These are phyloP conservation scores for Corchorus olitorius DNA, from an alignment of 345 rosid species.

Conservation along the genomic window DNA sequence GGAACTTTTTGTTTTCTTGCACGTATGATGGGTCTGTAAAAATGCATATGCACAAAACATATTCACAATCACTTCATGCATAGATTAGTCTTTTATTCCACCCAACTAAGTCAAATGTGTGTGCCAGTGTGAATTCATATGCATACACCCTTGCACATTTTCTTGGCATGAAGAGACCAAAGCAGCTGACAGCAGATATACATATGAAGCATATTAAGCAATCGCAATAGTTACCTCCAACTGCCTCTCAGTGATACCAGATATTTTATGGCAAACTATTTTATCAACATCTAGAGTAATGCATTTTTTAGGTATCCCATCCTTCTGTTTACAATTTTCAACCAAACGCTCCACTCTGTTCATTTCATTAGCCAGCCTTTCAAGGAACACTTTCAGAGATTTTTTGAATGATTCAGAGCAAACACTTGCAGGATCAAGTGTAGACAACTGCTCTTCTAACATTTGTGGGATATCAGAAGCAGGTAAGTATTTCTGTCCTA, in stretches of 20 bases:
- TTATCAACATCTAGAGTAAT: too few relatives aligned
- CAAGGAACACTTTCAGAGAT: conserved; percentile 54
- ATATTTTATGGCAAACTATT: conserved; percentile 50
- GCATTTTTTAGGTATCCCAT: conserved; percentile 35
- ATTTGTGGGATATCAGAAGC: conserved; percentile 45
- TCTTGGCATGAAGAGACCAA: background rate
- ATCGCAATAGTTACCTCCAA: conserved; percentile 58
- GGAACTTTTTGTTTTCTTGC: background rate
- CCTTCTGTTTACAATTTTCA: conserved; percentile 25
- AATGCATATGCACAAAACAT: background rate
- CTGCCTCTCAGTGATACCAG: conserved; percentile 74
- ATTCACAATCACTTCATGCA: background rate
- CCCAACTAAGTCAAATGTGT: too few relatives aligned
- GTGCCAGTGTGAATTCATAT: background rate
- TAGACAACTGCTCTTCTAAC: conserved; percentile 48
- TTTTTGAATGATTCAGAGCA: conserved; percentile 72
- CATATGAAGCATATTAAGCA: background rate
- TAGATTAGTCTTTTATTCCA: too few relatives aligned
- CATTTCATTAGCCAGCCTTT: conserved; percentile 30
- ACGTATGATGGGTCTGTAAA: background rate
- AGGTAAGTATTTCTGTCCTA: conserved; percentile 56
- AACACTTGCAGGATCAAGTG: conserved; percentile 45
- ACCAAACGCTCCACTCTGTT: conserved; percentile 24
- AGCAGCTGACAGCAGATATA: background rate
- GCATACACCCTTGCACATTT: background rate